Base-by-base conservation (phyloP, 176 grass and related monocot genomes). In the Puya raimondii region DNA sequence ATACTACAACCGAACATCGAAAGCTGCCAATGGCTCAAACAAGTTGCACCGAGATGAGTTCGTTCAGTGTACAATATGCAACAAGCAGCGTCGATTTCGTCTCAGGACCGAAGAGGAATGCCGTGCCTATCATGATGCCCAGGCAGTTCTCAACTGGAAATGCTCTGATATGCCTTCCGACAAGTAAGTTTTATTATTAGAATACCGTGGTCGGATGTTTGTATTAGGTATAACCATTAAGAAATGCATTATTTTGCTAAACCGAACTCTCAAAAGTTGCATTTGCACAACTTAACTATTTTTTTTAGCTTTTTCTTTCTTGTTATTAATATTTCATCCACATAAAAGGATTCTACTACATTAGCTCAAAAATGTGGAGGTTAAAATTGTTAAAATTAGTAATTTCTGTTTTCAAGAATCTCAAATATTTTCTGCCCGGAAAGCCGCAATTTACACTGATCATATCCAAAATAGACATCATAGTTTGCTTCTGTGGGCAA, bases 31-130 rank as follows among this genome's bases (percentile, higher is more conserved):
- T 47, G 15, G 2, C 10, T 22, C 61, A 20, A 47, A n/a, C 8
- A 70, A 67, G 51, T 18, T 82, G 22, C 80, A 82, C 49, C 54
- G 80, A 25, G 80, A 82, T 57, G 80, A 82, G 54, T 82, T 82
- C 54, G 47, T 76, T 23, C 63, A 51, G 23, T 82, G 80, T 61
- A 67, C 61, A 10, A 77, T 64, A n/a, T 82, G 80, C 68, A 71
- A 75, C 17, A 82, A 77, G 65, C 47, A 75, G 64, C 66, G 80
- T 23, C 66, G 74, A 52, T 82, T 77, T 66, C 53, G 23, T 13
- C 67, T 82, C 11, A 42, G 74, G 18, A 71, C 67, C 53, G 67
- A 72, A 59, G 25, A 77, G 11, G 53, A 82, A 47, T 82, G 76
- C 67, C 74, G 74, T n/a, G 58, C 21, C 17, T 82, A 66, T 26